These are phyloP conservation scores for Taphrina populina DNA, from an alignment of 1,139 yeast species.

Conservation along the genomic window DNA sequence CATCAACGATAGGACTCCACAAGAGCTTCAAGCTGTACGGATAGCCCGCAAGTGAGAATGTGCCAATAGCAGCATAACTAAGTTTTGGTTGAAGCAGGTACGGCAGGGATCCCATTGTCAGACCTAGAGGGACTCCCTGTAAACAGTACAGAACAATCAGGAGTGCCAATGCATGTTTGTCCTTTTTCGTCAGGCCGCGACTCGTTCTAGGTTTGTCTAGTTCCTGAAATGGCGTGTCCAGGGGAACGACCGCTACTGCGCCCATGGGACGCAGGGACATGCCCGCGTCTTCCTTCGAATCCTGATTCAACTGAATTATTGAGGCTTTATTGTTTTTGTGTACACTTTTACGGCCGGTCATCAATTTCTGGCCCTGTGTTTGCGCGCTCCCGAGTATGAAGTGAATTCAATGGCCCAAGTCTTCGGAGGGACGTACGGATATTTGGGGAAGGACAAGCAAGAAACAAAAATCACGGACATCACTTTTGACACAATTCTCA, in stretches of 20 bases:
- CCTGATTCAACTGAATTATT: background rate
- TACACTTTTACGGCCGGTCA: background rate
- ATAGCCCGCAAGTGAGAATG: slow-evolving; percentile 87
- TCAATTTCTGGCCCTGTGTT: background rate
- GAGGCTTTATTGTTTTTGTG: background rate
- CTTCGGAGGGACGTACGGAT: too few species aligned
- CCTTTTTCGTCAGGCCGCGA: slow-evolving; percentile 23
- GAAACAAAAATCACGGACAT: too few species aligned
- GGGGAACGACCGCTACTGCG: background rate
- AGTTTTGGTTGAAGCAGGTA: slow-evolving; percentile 77
- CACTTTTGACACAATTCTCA: too few species aligned
- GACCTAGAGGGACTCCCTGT: slow-evolving; percentile 94
- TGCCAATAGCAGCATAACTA: slow-evolving; percentile 85
- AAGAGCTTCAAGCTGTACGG: slow-evolving; percentile 88
- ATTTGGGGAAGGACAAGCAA: too few species aligned
- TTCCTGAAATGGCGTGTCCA: slow-evolving; percentile 15
- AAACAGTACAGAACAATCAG: slow-evolving; percentile 44
- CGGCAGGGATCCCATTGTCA: slow-evolving; percentile 95
- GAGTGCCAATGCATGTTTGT: slow-evolving; percentile 31
- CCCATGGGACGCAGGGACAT: slow-evolving; percentile 27
- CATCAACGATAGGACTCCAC: slow-evolving; percentile 97
- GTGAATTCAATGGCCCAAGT: too few species aligned
- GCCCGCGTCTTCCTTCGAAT: slow-evolving; percentile 7
- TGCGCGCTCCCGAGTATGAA: too few species aligned
- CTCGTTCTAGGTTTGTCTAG: slow-evolving; percentile 25